Evolutionary conservation across 805 yeast genomes (phyloP).

Genomic region (Torulaspora microellipsoides): DNA sequence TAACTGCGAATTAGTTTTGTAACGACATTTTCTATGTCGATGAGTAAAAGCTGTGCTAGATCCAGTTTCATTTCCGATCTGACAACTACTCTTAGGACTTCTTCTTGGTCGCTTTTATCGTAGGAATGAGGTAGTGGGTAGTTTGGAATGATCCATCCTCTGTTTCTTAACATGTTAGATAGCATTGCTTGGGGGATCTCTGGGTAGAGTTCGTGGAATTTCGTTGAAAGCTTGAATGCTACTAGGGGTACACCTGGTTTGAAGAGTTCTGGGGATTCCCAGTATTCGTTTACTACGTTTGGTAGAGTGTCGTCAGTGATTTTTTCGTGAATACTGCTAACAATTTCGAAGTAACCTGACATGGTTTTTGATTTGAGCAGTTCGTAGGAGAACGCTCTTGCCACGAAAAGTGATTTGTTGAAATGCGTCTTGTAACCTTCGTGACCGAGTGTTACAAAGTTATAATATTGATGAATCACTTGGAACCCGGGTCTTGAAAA

Average conservation of each 20-base stretch:
- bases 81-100: conserved; percentile 81
- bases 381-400: conserved; percentile 49
- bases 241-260: conserved; percentile 86
- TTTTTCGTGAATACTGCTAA: conserved; percentile 73
- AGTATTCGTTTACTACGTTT: conserved; percentile 25
- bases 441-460: conserved; percentile 64
- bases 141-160: conserved; percentile 87
- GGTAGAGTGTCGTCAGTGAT: conserved; percentile 32
- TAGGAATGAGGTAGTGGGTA: conserved; percentile 65
- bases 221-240: conserved; percentile 68
- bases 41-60: conserved; percentile 33
- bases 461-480: conserved; percentile 81
- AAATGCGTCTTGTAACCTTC: conserved; percentile 67
- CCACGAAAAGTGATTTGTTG: conserved; percentile 60
- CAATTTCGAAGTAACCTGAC: conserved; percentile 61
- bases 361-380: conserved; percentile 57
- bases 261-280: conserved; percentile 42
- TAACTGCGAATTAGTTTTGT: conserved; percentile 20
- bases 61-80: conserved; percentile 56
- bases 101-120: conserved; percentile 46
- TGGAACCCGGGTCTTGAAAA: conserved; percentile 93
- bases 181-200: conserved; percentile 77
- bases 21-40: conserved; percentile 23
- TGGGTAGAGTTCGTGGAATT: conserved; percentile 57
- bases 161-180: conserved; percentile 65